These are phyloP conservation scores for Suillus americanus DNA, from an alignment of 768 basidiomycete species.

Conservation along the genomic window DNA sequence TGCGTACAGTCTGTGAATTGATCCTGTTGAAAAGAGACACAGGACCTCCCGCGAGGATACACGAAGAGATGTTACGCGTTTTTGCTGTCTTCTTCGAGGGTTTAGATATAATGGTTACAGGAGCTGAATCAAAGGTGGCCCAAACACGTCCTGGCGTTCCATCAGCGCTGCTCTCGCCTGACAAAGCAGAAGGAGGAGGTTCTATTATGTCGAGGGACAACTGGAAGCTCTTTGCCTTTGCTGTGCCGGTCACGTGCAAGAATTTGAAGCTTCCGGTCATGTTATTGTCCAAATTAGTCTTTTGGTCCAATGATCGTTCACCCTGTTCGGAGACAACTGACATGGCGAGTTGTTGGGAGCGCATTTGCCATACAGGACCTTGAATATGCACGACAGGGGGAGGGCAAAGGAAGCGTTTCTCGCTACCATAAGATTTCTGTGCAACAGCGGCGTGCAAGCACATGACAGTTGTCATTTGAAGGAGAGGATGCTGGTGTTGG, in stretches of 20 bases:
- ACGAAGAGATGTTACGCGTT: constrained; percentile 88
- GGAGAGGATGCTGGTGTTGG: constrained; percentile 53
- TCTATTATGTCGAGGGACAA: constrained; percentile 84
- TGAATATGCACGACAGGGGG: constrained; percentile 93
- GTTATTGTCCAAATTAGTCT: constrained; percentile 77
- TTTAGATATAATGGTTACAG: constrained; percentile 94
- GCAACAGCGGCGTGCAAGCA: constrained; percentile 91
- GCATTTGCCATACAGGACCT: constrained; percentile 84
- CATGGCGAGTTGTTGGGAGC: constrained; percentile 80
- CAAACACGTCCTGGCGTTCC: constrained; percentile 64
- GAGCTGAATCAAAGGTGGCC: constrained; percentile 91
- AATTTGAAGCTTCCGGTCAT: constrained; percentile 92
- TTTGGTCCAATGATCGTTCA: constrained; percentile 82
- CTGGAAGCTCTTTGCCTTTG: constrained; percentile 88
- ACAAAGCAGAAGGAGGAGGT: constrained; percentile 54
- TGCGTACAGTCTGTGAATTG: constrained; percentile 95
- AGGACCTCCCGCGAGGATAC: constrained; percentile 85
- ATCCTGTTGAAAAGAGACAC: constrained; percentile 95
- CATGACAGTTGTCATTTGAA: constrained; percentile 89
- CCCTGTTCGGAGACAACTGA: constrained; percentile 82
- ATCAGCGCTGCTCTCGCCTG: constrained; percentile 35
- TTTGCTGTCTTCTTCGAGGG: constrained; percentile 97
- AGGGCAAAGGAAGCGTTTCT: constrained; percentile 92
- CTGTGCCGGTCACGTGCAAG: constrained; percentile 83
- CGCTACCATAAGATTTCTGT: constrained; percentile 94